Base-by-base conservation (phyloP, 176 grass and related monocot species). In the Aegilops longissima region DNA sequence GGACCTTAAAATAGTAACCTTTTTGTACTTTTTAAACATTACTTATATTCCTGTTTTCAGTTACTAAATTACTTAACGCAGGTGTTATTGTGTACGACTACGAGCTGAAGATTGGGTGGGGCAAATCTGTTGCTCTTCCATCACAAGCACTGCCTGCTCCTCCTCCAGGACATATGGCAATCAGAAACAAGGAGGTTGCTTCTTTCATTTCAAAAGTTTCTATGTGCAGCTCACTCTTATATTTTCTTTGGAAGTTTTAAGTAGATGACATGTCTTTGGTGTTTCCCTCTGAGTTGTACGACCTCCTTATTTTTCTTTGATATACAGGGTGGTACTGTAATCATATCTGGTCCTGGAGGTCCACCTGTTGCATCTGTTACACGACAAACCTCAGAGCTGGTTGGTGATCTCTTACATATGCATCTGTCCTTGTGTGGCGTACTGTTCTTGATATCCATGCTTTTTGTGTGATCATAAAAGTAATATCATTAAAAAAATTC, bases 71-170 rank as follows among this genome's bases (percentile, higher is more conserved):
- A 80, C 82, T 86, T 63, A 52, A 68, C 77, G 80, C 83, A 99
- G 97, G 97, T 87, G 94, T 99, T 80, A 68, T 99, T 89, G 90
- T 99, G 67, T 99, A 99, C 66, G 97, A 99, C 81, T 94, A 96
- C 90, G 97, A 99, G 70, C 87, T 99, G 80, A 96, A 99, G 86
- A 90, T 99, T 91, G 94, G 97, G 20, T 99, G 94, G 97, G 97
- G 97, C 59, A 99, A 99, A 88, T 99, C 94, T 79, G 97, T 99
- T 62, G 88, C 94, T 86, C 94, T 99, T 85, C 97, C 94, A 16
- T 93, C 97, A 83, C 97, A 99, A 59, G 97, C 97, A 78, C 82
- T 99, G 44, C 94, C 97, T 83, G 97, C 97, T 82, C 97, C 97
- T 58, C 97, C 97, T 34, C 97, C 97, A 79, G 97, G 97, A 54